Evolutionary conservation across 129 eudicot species (phyloP).

Genomic region (Saposhnikovia divaricata): DNA sequence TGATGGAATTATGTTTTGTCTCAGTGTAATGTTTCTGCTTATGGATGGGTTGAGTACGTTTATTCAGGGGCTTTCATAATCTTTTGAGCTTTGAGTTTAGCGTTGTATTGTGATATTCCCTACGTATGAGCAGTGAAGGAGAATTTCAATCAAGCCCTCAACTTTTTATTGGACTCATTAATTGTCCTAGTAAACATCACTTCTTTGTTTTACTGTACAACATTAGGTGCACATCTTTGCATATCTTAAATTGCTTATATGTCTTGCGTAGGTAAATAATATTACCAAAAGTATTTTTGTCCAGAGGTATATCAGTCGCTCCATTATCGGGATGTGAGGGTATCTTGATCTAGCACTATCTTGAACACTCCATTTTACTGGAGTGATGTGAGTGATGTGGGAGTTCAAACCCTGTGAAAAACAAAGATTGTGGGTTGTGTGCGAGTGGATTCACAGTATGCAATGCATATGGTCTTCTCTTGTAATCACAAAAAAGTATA

Average conservation of each 20-base stretch:
- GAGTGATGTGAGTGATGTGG: too few relatives aligned
- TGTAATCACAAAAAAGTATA: too few relatives aligned
- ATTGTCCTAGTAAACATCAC: not conserved
- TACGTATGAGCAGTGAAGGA: slow-evolving; percentile 12
- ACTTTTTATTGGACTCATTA: not conserved
- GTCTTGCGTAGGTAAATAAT: too few relatives aligned
- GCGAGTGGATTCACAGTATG: too few relatives aligned
- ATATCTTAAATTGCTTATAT: not conserved
- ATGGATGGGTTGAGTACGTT: not conserved
- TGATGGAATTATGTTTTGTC: not conserved
- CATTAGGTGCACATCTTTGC: not conserved
- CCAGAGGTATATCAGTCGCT: not conserved
- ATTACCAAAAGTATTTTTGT: too few relatives aligned
- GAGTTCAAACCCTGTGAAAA: too few relatives aligned
- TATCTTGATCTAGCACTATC: not conserved
- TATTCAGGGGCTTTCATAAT: not conserved
- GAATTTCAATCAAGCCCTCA: slow-evolving; percentile 9
- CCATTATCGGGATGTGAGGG: too few relatives aligned
- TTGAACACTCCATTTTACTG: not conserved
- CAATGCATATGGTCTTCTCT: too few relatives aligned
- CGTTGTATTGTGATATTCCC: slow-evolving; percentile 1
- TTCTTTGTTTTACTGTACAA: not conserved
- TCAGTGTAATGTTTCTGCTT: not conserved
- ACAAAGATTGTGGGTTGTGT: not conserved
- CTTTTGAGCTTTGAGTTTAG: slow-evolving; percentile 15